A percentile compares a stretch with the other conserved stretches of the same genome.
phyloP scores from a whole-genome alignment of 768 basidiomycete genomes.

The Suillus americanus region DNA sequence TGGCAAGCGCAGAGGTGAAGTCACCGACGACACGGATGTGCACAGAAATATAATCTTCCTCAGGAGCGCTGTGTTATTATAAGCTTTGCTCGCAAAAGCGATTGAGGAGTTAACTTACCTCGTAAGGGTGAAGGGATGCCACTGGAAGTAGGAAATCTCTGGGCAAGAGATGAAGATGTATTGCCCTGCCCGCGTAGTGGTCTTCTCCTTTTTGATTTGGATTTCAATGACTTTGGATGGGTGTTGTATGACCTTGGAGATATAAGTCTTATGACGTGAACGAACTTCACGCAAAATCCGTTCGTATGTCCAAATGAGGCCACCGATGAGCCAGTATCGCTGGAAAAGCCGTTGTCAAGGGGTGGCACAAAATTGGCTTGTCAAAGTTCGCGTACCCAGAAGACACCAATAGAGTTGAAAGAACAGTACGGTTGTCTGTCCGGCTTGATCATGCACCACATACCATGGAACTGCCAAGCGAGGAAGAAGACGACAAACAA shows the following conservation, averaged over 20 bases:
- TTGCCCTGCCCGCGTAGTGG: conserved; percentile 78
- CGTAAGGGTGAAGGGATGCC: conserved; percentile 96
- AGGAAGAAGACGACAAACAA: conserved; percentile 93
- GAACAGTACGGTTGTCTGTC: conserved; percentile 89
- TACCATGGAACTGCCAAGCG: conserved; percentile 91
- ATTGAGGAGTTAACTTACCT: conserved; percentile 41
- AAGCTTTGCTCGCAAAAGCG: background rate
- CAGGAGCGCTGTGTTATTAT: conserved; percentile 64
- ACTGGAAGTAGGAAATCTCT: conserved; percentile 92
- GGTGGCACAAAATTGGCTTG: background rate
- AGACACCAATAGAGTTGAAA: conserved; percentile 82
- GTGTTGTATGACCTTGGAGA: conserved; percentile 94
- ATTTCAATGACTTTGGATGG: conserved; percentile 93
- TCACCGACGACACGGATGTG: conserved; percentile 93
- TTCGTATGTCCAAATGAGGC: conserved; percentile 82
- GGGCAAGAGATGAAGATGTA: conserved; percentile 94
- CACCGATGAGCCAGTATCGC: conserved; percentile 91
- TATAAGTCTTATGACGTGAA: conserved; percentile 86
- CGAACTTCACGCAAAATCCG: conserved; percentile 91
- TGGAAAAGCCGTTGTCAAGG: conserved; percentile 27
- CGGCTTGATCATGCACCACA: conserved; percentile 97
- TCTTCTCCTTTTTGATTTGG: conserved; percentile 97
- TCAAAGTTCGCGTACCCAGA: conserved; percentile 71
- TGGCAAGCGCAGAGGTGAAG: conserved; percentile 82
- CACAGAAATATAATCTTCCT: conserved; percentile 93